Evolutionary conservation across 23 red algal species (phyloP).

Genomic region (Gracilariopsis chorda): DNA sequence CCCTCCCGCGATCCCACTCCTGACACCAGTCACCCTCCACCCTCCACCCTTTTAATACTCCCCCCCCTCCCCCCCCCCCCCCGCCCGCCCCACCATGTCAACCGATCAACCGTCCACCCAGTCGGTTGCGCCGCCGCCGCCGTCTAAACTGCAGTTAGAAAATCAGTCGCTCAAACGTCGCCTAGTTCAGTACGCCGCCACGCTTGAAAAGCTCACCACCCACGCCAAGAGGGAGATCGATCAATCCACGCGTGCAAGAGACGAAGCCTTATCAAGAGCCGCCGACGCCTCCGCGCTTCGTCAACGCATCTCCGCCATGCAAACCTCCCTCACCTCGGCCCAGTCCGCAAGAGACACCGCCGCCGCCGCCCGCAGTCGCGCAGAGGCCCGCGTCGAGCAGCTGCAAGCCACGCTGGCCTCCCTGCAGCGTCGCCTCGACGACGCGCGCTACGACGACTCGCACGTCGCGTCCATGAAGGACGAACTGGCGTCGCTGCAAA

Average conservation of each 20-base stretch:
- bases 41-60: background rate
- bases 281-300: conserved; percentile 49
- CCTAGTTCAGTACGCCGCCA: conserved; percentile 65
- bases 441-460: background rate
- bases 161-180: conserved; percentile 60
- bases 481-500: background rate
- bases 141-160: conserved; percentile 39
- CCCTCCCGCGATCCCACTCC: background rate
- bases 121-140: background rate
- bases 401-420: conserved; percentile 3
- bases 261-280: conserved; percentile 45
- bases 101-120: conserved; percentile 1
- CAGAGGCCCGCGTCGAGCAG: background rate
- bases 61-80: background rate
- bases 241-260: conserved; percentile 33
- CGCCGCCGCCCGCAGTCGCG: background rate
- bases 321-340: background rate
- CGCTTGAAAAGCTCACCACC: conserved; percentile 41
- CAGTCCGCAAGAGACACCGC: background rate
- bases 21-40: background rate
- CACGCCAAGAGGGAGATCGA: conserved; percentile 58
- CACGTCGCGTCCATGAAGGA: background rate
- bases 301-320: conserved; percentile 3
- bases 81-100: background rate
- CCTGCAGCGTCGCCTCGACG: conserved; percentile 1